phyloP scores from a whole-genome alignment of 345 rosid species.

The Arabidopsis suecica region DNA sequence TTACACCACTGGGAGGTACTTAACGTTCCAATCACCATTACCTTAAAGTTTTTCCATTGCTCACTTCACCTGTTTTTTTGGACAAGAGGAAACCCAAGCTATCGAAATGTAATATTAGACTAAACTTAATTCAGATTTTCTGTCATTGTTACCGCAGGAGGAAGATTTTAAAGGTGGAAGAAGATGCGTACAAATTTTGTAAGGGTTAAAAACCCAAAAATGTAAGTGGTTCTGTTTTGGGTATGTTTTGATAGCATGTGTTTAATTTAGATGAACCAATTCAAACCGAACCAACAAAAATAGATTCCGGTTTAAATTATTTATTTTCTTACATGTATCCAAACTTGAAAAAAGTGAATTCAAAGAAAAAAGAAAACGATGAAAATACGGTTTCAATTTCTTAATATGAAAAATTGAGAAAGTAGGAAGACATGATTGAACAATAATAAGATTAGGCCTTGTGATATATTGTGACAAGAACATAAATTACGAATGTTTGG shows the following conservation, averaged over 20 bases:
- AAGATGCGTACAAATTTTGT: constrained; percentile 34
- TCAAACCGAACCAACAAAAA: constrained; percentile 11
- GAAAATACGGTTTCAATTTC: not conserved
- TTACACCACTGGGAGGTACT: constrained; percentile 14
- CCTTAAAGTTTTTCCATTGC: constrained; percentile 17
- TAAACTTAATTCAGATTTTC: not conserved
- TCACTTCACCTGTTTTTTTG: not conserved
- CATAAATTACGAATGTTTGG: not conserved
- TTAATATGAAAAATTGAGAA: not conserved
- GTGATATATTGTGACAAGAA: constrained; percentile 5
- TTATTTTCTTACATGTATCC: not conserved
- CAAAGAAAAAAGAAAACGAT: not conserved
- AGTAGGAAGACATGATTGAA: constrained; percentile 3
- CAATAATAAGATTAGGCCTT: not conserved
- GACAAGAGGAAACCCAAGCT: not conserved
- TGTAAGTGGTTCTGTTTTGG: constrained; percentile 33
- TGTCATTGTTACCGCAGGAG: constrained; percentile 21
- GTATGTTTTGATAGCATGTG: constrained; percentile 20
- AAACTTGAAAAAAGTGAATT: not conserved
- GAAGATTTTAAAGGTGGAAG: constrained; percentile 31
- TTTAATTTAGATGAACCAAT: constrained; percentile 14
- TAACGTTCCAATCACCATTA: constrained; percentile 13
- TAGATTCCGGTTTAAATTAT: not conserved
- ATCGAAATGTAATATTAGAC: not conserved
- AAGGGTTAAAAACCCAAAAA: constrained; percentile 16